These are phyloP conservation scores for Scheffersomyces coipomensis DNA, from an alignment of 805 yeast genomes.

Conservation along the genomic window DNA sequence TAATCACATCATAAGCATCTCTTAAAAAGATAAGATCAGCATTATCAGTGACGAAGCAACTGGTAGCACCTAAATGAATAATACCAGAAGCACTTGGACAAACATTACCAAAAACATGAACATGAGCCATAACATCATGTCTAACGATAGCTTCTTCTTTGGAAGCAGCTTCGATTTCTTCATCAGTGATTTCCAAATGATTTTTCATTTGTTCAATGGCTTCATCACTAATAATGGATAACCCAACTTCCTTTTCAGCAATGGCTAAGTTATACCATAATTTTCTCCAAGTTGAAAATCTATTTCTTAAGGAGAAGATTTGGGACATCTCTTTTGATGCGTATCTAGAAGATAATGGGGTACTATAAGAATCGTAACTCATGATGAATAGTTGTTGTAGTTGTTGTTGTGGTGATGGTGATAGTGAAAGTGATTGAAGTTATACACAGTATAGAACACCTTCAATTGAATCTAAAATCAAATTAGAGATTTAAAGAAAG, in stretches of 20 bases:
- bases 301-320: constrained; percentile 86
- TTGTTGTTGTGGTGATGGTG: too few species aligned
- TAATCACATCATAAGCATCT: constrained; percentile 90
- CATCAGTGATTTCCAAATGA: constrained; percentile 83
- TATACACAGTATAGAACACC: too few species aligned
- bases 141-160: constrained; percentile 96
- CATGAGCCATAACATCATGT: constrained; percentile 99
- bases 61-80: constrained; percentile 97
- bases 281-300: constrained; percentile 98
- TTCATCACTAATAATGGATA: constrained; percentile 80
- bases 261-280: constrained; percentile 93
- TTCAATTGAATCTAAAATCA: too few species aligned
- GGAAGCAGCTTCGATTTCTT: constrained; percentile 85
- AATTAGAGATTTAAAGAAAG: too few species aligned
- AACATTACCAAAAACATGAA: constrained; percentile 87
- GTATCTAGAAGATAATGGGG: constrained; percentile 94
- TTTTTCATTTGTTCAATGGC: constrained; percentile 84
- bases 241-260: constrained; percentile 92
- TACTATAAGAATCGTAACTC: constrained; percentile 72
- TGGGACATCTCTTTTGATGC: constrained; percentile 97
- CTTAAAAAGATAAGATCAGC: constrained; percentile 96
- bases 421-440: too few species aligned
- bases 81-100: constrained; percentile 98
- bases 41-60: constrained; percentile 96
- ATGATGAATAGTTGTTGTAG: too few species aligned